Base-by-base conservation (phyloP, 2,329 filamentous ascomycete genomes). In the Paraphaeosphaeria minitans region DNA sequence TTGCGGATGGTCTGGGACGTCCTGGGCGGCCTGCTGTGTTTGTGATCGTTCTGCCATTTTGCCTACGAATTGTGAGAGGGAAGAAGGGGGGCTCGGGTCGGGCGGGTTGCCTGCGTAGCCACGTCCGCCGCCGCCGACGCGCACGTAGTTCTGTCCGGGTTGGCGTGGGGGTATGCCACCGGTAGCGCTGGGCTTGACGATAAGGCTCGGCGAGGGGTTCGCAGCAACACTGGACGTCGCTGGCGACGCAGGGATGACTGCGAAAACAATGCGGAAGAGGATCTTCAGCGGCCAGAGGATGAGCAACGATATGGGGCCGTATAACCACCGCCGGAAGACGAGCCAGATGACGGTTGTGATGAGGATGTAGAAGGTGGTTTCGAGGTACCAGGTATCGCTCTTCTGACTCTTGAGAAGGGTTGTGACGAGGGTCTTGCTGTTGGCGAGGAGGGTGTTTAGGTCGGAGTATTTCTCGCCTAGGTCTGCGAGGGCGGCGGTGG, bases 381-480 rank as follows among this genome's bases (percentile, higher is more conserved):
- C 90, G 35, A 99, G 85, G 75, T 99, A 99, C 95, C 95, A 99
- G 2, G 93, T 97, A 74, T 99, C 95, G 65, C 90, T 95, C 83
- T 99, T 99, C 74, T 96, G 92, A 63, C 91, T 95, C 61, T 87
- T 87, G 48, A 98, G 80, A 47, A 99, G 81, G 19, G 91, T 92
- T 7, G 87, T 87, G 8, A 97, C 85, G 19, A 99, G 81, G 56
- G 88, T 88, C 64, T 86, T 85, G 47, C 91, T 93, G 57, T 86
- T 90, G 2, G 85, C 83, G 39, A 99, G 83, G 72, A 97, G 84
- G 13, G 86, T 85, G 68, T 94, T 92, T 5, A 98, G 85, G 51
- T 87, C 87, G 21, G 83, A 87, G 78, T 99, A 99, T 39, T 87
- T 89, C 68, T 96, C 90, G 4, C 89, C 87, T 1, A 99, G 84